phyloP scores from a whole-genome alignment of 148 eudicot genomes.

The Rhododendron molle region DNA sequence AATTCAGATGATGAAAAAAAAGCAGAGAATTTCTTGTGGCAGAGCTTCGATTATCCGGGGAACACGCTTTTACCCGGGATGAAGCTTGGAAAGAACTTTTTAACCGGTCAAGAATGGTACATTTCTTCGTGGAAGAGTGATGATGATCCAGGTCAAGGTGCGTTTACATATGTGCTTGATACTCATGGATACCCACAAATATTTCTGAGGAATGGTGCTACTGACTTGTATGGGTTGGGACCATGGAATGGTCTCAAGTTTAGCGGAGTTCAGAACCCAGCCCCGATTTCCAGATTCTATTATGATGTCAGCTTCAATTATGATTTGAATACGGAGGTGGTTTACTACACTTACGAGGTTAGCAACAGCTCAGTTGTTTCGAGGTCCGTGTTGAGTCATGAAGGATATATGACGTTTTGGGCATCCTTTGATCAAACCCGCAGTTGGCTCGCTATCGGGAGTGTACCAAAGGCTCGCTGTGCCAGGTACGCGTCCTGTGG shows the following conservation, averaged over 20 bases:
- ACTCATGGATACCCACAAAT: background rate
- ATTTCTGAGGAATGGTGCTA: background rate
- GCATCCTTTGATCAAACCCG: background rate
- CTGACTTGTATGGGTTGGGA: background rate
- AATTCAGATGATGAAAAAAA: background rate
- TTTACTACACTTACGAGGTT: constrained; percentile 6
- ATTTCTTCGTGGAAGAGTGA: constrained; percentile 18
- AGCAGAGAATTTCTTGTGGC: constrained; percentile 14
- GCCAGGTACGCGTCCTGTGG: constrained; percentile 21
- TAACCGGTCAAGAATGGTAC: constrained; percentile 8
- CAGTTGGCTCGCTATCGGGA: constrained; percentile 14
- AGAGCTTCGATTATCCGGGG: constrained; percentile 22
- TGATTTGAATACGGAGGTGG: background rate
- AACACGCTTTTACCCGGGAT: constrained; percentile 9
- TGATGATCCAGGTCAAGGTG: constrained; percentile 14
- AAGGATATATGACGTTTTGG: constrained; percentile 11
- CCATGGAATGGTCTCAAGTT: constrained; percentile 25
- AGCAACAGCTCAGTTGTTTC: constrained; percentile 7
- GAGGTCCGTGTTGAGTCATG: constrained; percentile 5
- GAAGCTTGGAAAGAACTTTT: constrained; percentile 16
- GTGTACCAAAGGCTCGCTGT: constrained; percentile 16
- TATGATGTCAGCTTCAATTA: background rate
- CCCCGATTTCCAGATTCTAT: background rate
- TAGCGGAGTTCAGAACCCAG: background rate
- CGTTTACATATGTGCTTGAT: background rate